Conservation (phyloP, 495 filamentous ascomycete genomes). For the Xylaria bambusicola region DNA sequence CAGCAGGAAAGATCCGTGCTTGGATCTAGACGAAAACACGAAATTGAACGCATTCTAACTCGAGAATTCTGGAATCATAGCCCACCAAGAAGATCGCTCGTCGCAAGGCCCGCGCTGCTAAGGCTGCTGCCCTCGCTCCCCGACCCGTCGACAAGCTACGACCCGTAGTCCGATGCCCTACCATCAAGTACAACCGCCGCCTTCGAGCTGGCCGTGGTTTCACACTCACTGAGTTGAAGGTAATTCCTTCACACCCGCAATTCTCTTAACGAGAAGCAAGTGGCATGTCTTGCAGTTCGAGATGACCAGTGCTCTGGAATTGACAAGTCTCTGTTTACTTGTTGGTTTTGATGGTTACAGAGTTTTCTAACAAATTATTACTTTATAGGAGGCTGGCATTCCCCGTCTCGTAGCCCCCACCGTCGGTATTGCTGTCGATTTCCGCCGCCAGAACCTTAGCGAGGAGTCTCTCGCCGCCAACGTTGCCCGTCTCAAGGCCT, state of each 20-base stretch:
- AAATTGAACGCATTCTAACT: conserved; percentile 33
- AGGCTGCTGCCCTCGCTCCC: conserved; percentile 92
- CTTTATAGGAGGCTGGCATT: conserved; percentile 85
- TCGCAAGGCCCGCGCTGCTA: conserved; percentile 82
- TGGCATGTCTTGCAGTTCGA: neutral
- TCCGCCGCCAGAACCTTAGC: conserved; percentile 93
- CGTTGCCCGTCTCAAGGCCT: conserved; percentile 93
- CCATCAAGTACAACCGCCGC: conserved; percentile 96
- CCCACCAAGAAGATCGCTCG: conserved; percentile 91
- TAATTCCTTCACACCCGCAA: conserved; percentile 42
- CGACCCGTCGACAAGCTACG: conserved; percentile 96
- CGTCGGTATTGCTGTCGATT: conserved; percentile 95
- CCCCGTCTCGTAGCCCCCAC: conserved; percentile 90
- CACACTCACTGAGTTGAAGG: conserved; percentile 96
- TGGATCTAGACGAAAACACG: neutral
- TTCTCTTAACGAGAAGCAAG: neutral
- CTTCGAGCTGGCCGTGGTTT: conserved; percentile 96
- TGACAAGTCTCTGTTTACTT: neutral
- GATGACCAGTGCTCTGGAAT: neutral
- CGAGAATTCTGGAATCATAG: conserved; percentile 53
- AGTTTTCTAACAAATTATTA: conserved; percentile 23
- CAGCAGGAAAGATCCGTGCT: conserved; percentile 12
- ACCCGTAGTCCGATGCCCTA: conserved; percentile 90
- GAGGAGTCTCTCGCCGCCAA: conserved; percentile 90
- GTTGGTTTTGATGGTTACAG: neutral